Percentiles rank a stretch among this genome's conserved stretches.
Conservation (phyloP, 2,329 filamentous ascomycete genomes). For the Mariannaea sp. region DNA sequence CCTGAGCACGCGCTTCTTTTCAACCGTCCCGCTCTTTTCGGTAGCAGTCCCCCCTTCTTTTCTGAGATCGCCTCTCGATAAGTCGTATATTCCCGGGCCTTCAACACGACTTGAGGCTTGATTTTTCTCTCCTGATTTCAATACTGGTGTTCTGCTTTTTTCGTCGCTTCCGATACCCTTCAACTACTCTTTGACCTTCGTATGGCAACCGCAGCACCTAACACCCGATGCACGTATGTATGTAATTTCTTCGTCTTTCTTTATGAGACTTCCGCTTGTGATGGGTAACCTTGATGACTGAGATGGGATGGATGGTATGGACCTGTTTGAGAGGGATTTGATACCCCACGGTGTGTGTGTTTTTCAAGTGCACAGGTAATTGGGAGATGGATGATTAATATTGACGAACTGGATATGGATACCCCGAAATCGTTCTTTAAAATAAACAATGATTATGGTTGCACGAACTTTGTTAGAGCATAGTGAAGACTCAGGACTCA, state of each 20-base stretch:
- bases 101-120: background rate
- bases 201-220: background rate
- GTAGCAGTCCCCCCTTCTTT: conserved; percentile 11
- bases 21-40: conserved; percentile 29
- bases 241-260: conserved; percentile 3
- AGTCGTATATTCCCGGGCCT: conserved; percentile 12
- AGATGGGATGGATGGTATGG: conserved; percentile 8
- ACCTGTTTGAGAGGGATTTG: conserved; percentile 6
- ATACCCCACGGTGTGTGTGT: conserved; percentile 34
- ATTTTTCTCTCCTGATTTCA: conserved; percentile 4
- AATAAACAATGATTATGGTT: background rate
- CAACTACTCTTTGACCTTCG: conserved; percentile 1
- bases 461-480: background rate
- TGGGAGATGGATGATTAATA: conserved; percentile 1
- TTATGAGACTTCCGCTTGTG: background rate
- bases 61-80: background rate
- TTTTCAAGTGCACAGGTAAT: conserved; percentile 13
- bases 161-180: conserved; percentile 12
- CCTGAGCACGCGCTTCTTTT: conserved; percentile 36
- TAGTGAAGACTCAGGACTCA: too few species aligned
- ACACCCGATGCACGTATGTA: conserved; percentile 2
- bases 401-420: conserved; percentile 19
- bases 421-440: conserved; percentile 29
- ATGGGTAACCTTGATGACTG: conserved; percentile 2
- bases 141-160: conserved; percentile 10